A percentile compares a stretch with the other conserved stretches of the same genome.
Evolutionary conservation across 345 rosid genomes (phyloP).

Genomic region (Rhizophora mangle): DNA sequence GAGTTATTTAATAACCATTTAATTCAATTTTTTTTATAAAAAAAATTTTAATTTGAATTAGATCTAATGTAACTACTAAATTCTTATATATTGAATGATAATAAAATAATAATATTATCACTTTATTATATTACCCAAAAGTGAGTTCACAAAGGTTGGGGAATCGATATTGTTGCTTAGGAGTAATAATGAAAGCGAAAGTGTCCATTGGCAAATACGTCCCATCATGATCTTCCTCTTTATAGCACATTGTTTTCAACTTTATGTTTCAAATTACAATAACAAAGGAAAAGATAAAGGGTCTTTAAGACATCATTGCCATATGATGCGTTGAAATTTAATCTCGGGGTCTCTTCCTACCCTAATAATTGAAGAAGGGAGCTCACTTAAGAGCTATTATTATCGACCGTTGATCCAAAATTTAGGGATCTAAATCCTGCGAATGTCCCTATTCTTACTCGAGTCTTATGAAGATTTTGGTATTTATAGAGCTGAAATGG

Average conservation of each 20-base stretch:
- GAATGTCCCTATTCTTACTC: background rate
- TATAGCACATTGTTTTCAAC: background rate
- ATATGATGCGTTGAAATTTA: slow-evolving; percentile 6
- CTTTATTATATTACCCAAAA: slow-evolving; percentile 12
- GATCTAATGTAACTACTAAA: no score
- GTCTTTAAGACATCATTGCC: slow-evolving; percentile 10
- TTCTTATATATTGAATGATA: background rate
- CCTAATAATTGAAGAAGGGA: background rate
- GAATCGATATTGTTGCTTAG: slow-evolving; percentile 27
- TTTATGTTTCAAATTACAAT: background rate
- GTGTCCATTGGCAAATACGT: slow-evolving; percentile 6
- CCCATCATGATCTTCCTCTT: background rate
- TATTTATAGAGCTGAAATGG: no score
- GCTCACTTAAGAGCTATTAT: background rate
- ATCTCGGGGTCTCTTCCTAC: background rate
- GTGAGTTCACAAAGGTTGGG: slow-evolving; percentile 18
- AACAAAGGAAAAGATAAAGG: background rate
- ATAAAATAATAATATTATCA: slow-evolving; percentile 17
- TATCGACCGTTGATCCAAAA: background rate
- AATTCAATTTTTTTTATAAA: no score
- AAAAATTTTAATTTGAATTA: no score
- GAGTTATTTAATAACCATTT: no score
- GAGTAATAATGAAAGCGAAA: slow-evolving; percentile 14
- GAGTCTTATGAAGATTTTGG: no score
- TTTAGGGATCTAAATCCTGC: background rate